phyloP scores from a whole-genome alignment of 495 filamentous ascomycete species.

The Articulospora tetracladia region DNA sequence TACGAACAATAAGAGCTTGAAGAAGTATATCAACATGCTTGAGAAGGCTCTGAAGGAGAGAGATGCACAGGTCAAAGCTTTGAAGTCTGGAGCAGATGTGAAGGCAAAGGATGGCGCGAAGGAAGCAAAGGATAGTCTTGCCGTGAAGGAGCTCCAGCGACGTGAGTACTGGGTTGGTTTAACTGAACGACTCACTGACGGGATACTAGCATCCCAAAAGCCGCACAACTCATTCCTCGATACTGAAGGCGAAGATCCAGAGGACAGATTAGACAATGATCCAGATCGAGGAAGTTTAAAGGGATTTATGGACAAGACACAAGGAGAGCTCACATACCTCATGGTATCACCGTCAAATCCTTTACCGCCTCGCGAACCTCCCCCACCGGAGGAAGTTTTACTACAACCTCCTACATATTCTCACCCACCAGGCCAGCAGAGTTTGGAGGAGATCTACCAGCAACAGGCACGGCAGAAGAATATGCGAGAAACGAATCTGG shows the following conservation, averaged over 20 bases:
- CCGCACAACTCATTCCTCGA: constrained; percentile 38
- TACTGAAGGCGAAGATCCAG: constrained; percentile 29
- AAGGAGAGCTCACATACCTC: constrained; percentile 61
- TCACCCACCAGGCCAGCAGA: constrained; percentile 23
- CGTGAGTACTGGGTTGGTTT: constrained; percentile 18
- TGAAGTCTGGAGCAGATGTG: constrained; percentile 34
- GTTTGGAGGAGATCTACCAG: constrained; percentile 24
- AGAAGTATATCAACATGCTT: constrained; percentile 85
- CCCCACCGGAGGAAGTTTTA: constrained; percentile 44
- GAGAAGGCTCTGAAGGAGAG: constrained; percentile 82
- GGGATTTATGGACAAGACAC: constrained; percentile 58
- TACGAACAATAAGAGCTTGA: constrained; percentile 78
- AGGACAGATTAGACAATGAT: constrained; percentile 42
- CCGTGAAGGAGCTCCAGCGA: constrained; percentile 5
- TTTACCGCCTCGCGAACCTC: constrained; percentile 51
- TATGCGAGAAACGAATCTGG: constrained; percentile 28
- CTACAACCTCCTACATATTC: constrained; percentile 42
- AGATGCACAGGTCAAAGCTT: constrained; percentile 30
- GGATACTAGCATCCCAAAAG: constrained; percentile 30
- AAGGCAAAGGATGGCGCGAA: constrained; percentile 24
- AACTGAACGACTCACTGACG: constrained; percentile 23
- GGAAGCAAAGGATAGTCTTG: constrained; percentile 36
- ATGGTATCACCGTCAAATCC: constrained; percentile 61
- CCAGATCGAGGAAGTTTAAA: constrained; percentile 52
- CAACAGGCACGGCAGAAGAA: constrained; percentile 23